phyloP scores from a whole-genome alignment of 805 yeast species.

The Saccharomycopsis sp. region DNA sequence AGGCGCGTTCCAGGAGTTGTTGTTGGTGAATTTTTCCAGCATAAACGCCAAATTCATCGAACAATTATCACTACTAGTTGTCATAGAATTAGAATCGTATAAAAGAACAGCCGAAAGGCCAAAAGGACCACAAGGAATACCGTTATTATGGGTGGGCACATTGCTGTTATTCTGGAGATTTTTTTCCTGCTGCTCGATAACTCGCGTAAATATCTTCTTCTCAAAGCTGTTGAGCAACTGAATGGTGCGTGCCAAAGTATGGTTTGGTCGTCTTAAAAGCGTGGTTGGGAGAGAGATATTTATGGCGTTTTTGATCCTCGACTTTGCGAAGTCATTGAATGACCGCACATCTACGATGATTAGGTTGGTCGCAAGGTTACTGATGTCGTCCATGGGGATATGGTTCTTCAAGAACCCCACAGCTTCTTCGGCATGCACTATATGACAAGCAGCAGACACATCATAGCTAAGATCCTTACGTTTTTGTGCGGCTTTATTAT shows the following conservation, averaged over 20 bases:
- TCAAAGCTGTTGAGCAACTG: slow-evolving; percentile 54
- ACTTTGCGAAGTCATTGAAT: slow-evolving; percentile 59
- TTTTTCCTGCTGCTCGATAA: slow-evolving; percentile 26
- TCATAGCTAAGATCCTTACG: slow-evolving; percentile 3
- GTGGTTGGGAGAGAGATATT: slow-evolving; percentile 90
- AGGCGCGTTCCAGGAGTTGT: slow-evolving; percentile 34
- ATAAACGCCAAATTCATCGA: slow-evolving; percentile 40
- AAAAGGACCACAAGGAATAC: slow-evolving; percentile 24
- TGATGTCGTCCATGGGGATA: not conserved
- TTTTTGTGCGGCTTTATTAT: slow-evolving; percentile 1
- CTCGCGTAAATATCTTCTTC: slow-evolving; percentile 35
- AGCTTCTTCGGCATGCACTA: slow-evolving; percentile 7
- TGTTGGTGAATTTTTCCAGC: slow-evolving; percentile 40
- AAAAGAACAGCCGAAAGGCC: slow-evolving; percentile 40
- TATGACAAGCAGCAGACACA: slow-evolving; percentile 3
- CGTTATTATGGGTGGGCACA: slow-evolving; percentile 7
- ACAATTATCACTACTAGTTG: slow-evolving; percentile 18
- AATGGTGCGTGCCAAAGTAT: slow-evolving; percentile 55
- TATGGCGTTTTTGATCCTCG: slow-evolving; percentile 54
- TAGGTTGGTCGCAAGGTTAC: slow-evolving; percentile 17
- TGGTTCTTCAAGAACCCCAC: not conserved
- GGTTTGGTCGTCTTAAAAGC: slow-evolving; percentile 66
- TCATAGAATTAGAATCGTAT: slow-evolving; percentile 39
- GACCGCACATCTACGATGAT: slow-evolving; percentile 77
- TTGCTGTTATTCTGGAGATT: slow-evolving; percentile 20